Evolutionary conservation across 2,329 filamentous ascomycete species (phyloP).

Genomic region (Ilyonectria robusta): DNA sequence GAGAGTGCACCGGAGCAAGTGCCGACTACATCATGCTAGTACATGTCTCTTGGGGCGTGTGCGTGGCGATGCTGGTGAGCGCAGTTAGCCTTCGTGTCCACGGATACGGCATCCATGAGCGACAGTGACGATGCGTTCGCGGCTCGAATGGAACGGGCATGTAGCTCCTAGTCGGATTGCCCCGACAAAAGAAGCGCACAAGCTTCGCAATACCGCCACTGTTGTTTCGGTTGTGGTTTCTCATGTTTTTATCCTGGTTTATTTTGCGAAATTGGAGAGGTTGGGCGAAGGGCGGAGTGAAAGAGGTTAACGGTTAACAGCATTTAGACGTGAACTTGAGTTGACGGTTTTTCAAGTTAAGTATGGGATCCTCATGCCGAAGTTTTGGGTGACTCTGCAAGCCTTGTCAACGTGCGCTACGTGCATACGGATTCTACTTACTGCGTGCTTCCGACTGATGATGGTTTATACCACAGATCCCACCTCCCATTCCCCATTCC

Average conservation of each 20-base stretch:
- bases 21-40: constrained; percentile 43
- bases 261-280: not conserved
- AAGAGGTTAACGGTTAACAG: not conserved
- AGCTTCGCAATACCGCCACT: not conserved
- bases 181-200: not conserved
- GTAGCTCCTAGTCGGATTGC: not conserved
- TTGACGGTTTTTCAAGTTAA: constrained; percentile 1
- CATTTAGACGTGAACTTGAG: constrained; percentile 6
- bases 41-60: constrained; percentile 45
- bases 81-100: constrained; percentile 29
- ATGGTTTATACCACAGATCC: not conserved
- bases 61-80: constrained; percentile 43
- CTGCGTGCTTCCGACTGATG: not conserved
- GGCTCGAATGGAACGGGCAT: not conserved
- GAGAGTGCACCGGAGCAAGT: constrained; percentile 38
- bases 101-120: constrained; percentile 23
- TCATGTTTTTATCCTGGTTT: not conserved
- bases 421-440: not conserved
- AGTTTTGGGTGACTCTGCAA: not conserved
- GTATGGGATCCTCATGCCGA: not conserved
- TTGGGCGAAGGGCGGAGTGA: not conserved
- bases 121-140: constrained; percentile 1
- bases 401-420: not conserved
- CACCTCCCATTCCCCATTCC: not conserved
- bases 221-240: not conserved